A percentile compares a stretch with the other conserved stretches of the same genome.
Conservation (phyloP, 2,329 filamentous ascomycete genomes). For the Pyrenophora tritici-repentis region DNA sequence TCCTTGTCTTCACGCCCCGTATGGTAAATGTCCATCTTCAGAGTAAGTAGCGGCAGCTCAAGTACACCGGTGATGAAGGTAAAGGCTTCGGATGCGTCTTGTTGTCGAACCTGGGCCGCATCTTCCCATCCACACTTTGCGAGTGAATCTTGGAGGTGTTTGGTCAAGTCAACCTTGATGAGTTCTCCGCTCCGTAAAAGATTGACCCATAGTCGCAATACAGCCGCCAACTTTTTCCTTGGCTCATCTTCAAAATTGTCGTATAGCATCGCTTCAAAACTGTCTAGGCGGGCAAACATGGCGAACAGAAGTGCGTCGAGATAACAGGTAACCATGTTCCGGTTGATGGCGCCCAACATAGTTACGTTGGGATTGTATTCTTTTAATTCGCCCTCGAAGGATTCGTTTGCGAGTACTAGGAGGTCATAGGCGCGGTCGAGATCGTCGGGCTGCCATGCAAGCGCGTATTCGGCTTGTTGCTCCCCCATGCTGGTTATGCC, state of each 20-base stretch:
- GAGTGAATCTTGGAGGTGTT: constrained; percentile 79
- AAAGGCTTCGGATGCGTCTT: constrained; percentile 95
- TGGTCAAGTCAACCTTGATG: constrained; percentile 83
- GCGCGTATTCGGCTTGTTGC: constrained; percentile 66
- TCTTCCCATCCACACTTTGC: constrained; percentile 88
- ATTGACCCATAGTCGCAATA: constrained; percentile 91
- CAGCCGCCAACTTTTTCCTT: constrained; percentile 72
- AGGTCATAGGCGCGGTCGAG: constrained; percentile 75
- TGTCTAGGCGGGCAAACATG: constrained; percentile 90
- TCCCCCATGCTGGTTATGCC: constrained; percentile 63
- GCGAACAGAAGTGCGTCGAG: constrained; percentile 89
- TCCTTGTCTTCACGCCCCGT: constrained; percentile 80
- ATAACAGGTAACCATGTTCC: constrained; percentile 89
- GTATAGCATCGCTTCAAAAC: constrained; percentile 91
- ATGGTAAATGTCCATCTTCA: constrained; percentile 95
- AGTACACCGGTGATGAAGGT: constrained; percentile 91
- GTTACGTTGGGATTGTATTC: constrained; percentile 72
- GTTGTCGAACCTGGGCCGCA: constrained; percentile 76
- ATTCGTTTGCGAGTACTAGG: constrained; percentile 77
- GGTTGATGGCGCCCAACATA: constrained; percentile 85
- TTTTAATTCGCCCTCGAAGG: constrained; percentile 77
- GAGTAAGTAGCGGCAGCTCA: constrained; percentile 80
- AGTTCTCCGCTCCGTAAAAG: constrained; percentile 82
- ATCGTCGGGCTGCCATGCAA: constrained; percentile 71
- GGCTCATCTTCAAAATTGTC: constrained; percentile 75